Evolutionary conservation across 345 rosid genomes (phyloP).

Genomic region (Luvunga scandens): DNA sequence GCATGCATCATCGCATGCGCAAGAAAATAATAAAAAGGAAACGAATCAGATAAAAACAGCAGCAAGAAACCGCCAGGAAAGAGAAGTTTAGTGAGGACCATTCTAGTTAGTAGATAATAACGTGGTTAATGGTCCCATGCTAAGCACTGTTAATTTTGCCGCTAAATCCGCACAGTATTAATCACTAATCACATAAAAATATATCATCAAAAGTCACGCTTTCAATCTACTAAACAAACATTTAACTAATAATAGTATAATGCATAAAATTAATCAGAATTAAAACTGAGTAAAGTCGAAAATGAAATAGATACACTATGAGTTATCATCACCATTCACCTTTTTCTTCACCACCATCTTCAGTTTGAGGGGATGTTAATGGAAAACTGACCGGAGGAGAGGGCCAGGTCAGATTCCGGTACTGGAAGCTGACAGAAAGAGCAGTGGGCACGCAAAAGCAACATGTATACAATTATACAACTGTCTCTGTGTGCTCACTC

Average conservation of each 20-base stretch:
- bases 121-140: conserved; percentile 52
- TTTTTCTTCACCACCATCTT: background rate
- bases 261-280: conserved; percentile 16
- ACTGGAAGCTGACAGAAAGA: conserved; percentile 90
- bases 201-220: conserved; percentile 46
- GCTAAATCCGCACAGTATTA: conserved; percentile 28
- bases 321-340: conserved; percentile 5
- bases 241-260: conserved; percentile 32
- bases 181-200: conserved; percentile 18
- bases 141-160: conserved; percentile 20
- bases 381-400: conserved; percentile 6
- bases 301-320: background rate
- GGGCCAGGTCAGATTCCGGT: conserved; percentile 29
- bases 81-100: conserved; percentile 39
- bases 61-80: background rate
- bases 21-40: background rate
- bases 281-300: conserved; percentile 10
- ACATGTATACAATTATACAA: conserved; percentile 54
- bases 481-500: conserved; percentile 98
- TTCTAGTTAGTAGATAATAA: conserved; percentile 27
- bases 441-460: conserved; percentile 96
- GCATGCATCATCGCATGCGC: conserved; percentile 34
- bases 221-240: conserved; percentile 26
- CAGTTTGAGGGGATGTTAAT: background rate
- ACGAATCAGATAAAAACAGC: background rate